Evolutionary conservation across 2,329 filamentous ascomycete species (phyloP), one percentile per base, ranked within the genome.

Genomic region (Pyricularia pennisetigena): DNA sequence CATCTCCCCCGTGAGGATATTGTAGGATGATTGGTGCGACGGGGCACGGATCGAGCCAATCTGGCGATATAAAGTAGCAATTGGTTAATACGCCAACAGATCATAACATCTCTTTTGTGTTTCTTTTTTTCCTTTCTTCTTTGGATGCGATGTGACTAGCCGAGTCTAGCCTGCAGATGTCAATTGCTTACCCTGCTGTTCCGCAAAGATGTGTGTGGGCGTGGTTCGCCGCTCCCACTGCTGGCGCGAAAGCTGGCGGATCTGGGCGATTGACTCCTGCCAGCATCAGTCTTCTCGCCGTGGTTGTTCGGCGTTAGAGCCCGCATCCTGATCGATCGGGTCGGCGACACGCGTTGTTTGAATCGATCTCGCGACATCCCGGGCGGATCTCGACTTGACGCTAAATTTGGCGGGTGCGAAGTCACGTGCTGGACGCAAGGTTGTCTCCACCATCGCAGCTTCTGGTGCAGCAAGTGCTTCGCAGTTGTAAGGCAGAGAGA

Each of bases 1-100:
- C 67, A 70, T 69, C 64, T 78, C 78, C 24, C 79, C 78, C 65
- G 76, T 75, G 30, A 82, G 73, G 69, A 76, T 76, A 71, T 81
- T 82, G 74, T 81, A 81, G 4, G 75, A 73, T 1, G 76, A 74
- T 41, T 77, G 76, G 4, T 69, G 72, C 8, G 73, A 73, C 20
- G 72, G 73, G 61, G 70, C 72, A 16, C 76, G 74, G 20, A 74
- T 72, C n/a, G 70, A 70, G 20, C 71, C 70, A 67, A 76, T 72
- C 75, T 77, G 64, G 20, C 29, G 59, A 28, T 28, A 28, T 26
- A 14, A 12, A 20, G 20, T 29, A 20, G 59, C 12, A 28, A 1
- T 6, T 2, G 14, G 23, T 62, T 24, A 62, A 14, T 28, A 20
- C 6, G 1, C 0, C 3, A 30, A 28, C 24, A 20, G 10, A 62